A percentile compares a stretch with the other conserved stretches of the same genome.
Evolutionary conservation across 2,329 filamentous ascomycete species (phyloP).

Genomic region (Phialophora tarda): DNA sequence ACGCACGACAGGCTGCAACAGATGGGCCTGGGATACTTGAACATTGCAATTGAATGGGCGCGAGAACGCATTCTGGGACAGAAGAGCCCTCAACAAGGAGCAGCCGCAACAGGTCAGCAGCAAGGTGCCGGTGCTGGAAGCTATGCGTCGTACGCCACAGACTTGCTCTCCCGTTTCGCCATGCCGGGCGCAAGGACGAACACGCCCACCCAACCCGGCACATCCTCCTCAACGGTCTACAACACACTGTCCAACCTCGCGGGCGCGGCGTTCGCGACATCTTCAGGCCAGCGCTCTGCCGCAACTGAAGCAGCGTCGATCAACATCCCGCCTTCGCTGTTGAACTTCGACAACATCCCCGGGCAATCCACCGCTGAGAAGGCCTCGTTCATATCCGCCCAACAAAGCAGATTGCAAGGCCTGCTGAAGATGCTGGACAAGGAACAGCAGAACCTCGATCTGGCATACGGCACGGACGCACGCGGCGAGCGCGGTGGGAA

Average conservation of each 20-base stretch:
- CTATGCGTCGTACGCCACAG: constrained; percentile 71
- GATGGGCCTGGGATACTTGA: constrained; percentile 77
- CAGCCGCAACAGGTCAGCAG: background rate
- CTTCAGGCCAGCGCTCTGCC: constrained; percentile 22
- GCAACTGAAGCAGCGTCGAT: constrained; percentile 33
- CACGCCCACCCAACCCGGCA: constrained; percentile 42
- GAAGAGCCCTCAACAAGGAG: constrained; percentile 59
- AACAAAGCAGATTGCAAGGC: constrained; percentile 76
- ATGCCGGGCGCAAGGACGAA: constrained; percentile 72
- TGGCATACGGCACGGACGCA: constrained; percentile 48
- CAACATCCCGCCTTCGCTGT: constrained; percentile 59
- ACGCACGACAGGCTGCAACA: constrained; percentile 78
- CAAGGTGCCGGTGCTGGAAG: constrained; percentile 45
- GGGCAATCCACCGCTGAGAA: constrained; percentile 63
- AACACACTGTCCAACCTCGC: constrained; percentile 75
- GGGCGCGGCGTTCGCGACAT: constrained; percentile 57
- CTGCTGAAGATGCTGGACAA: constrained; percentile 78
- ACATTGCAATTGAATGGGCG: constrained; percentile 71
- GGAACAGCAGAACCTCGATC: constrained; percentile 69
- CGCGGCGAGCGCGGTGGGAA: constrained; percentile 24
- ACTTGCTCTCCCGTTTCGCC: constrained; percentile 82
- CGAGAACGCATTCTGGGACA: constrained; percentile 80
- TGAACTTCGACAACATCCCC: constrained; percentile 76
- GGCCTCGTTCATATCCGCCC: constrained; percentile 75
- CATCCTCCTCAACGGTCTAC: constrained; percentile 71